Evolutionary conservation across 2,329 filamentous ascomycete genomes (phyloP), one percentile per base, ranked within the genome.

Genomic region (Xylaria sp.): DNA sequence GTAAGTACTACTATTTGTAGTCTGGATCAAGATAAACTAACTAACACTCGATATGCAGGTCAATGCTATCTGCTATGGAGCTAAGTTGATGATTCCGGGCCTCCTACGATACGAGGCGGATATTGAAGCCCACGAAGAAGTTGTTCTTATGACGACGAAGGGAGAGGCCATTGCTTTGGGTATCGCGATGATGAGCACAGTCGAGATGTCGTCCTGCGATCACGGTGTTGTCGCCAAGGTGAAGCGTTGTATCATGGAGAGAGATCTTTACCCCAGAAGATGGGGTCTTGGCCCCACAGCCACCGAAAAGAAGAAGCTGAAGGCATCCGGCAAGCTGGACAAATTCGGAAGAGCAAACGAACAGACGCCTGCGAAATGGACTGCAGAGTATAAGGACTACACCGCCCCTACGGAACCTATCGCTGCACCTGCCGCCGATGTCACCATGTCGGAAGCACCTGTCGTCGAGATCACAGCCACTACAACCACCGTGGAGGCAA

Each of bases 191-290:
- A 99, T 99, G 96, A 97, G 94, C 45, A 97, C 94, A 2, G 94
- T 97, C 57, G 96, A 98, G 84, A 93, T 99, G 82, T 93, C 93
- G 34, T 95, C 94, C 39, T 98, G 96, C 82, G 94, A 98, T 79
- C 96, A 99, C 82, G 96, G 96, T 76, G 94, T 97, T 67, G 95
- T 98, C 67, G 96, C 96, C 76, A 98, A 97, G 87, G 93, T 99
- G 80, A 99, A 99, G 91, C 91, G 96, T 77, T 97, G 94, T 83
- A 99, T 99, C 82, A 99, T 99, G 96, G 96, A 99, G 87, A 93
- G 96, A 76, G 96, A 98, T 80, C 87, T 98, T 67, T 99, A 99
- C 87, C 96, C 96, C 72, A 89, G 94, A 80, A 87, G 95, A 86
- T 99, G 96, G 96, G 96, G 96, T 73, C 89, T 98, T 78, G 96